phyloP scores from a whole-genome alignment of 2,329 filamentous ascomycete species.

The Zasmidium angulare region DNA sequence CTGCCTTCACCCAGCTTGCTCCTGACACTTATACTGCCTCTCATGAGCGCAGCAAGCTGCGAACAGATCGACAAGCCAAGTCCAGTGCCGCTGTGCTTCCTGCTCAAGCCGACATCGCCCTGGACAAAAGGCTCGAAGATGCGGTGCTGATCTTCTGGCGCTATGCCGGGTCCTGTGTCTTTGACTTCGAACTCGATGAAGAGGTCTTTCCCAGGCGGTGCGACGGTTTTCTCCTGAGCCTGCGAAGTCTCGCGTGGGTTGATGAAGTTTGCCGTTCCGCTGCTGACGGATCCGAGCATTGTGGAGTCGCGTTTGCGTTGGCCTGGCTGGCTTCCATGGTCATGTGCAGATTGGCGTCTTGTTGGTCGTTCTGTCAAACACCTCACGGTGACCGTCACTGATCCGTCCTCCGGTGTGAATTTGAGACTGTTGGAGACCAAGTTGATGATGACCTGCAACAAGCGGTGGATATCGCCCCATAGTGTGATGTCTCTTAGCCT shows the following conservation, averaged over 20 bases:
- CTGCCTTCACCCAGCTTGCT: constrained; percentile 74
- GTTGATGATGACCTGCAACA: constrained; percentile 88
- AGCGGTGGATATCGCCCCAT: constrained; percentile 86
- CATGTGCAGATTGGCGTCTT: constrained; percentile 11
- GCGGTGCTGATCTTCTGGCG: constrained; percentile 70
- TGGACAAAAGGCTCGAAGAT: constrained; percentile 96
- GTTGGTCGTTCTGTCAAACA: constrained; percentile 60
- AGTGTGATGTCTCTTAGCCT: constrained; percentile 79
- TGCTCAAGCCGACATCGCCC: constrained; percentile 83
- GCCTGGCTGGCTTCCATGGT: background rate
- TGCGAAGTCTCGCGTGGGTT: constrained; percentile 14
- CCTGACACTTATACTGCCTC: constrained; percentile 68
- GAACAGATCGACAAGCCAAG: constrained; percentile 86
- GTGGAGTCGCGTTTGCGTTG: constrained; percentile 6
- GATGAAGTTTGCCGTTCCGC: constrained; percentile 20
- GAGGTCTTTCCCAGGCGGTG: constrained; percentile 62
- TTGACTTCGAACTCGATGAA: constrained; percentile 85
- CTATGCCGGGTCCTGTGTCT: constrained; percentile 84
- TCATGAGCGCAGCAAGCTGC: constrained; percentile 81
- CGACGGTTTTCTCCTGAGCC: constrained; percentile 9
- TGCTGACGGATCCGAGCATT: background rate
- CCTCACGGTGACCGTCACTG: constrained; percentile 72
- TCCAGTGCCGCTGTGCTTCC: constrained; percentile 86
- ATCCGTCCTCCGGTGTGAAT: constrained; percentile 77
- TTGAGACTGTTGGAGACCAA: constrained; percentile 89